Evolutionary conservation across 305 asterid genomes (phyloP).

Genomic region (Fraxinus greggii): DNA sequence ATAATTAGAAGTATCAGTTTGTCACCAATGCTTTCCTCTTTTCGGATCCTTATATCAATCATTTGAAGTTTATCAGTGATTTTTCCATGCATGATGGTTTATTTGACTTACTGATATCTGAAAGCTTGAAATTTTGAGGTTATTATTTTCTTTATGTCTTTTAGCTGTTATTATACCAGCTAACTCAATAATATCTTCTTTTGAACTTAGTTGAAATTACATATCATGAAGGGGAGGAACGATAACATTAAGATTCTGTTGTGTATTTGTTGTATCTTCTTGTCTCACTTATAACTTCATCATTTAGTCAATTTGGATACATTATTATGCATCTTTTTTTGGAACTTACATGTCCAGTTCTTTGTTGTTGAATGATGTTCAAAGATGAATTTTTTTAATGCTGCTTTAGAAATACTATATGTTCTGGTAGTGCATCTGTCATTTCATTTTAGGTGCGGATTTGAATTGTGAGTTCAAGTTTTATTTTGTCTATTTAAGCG

Average conservation of each 20-base stretch:
- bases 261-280: background rate
- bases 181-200: background rate
- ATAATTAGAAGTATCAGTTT: constrained; percentile 2
- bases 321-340: background rate
- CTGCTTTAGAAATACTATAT: background rate
- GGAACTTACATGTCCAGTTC: background rate
- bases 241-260: background rate
- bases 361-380: background rate
- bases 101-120: constrained; percentile 17
- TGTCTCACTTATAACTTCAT: background rate
- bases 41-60: background rate
- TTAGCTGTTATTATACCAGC: background rate
- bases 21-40: background rate
- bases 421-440: background rate
- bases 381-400: background rate
- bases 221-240: background rate
- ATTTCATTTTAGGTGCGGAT: background rate
- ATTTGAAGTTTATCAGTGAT: background rate
- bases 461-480: background rate
- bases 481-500: background rate
- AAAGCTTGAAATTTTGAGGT: background rate
- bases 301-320: background rate
- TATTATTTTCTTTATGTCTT: background rate
- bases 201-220: background rate
- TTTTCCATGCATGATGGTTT: background rate